Evolutionary conservation across 1,139 yeast genomes (phyloP), one percentile per base, ranked within the genome.

Genomic region (Suzukiozyma palmioleophila): DNA sequence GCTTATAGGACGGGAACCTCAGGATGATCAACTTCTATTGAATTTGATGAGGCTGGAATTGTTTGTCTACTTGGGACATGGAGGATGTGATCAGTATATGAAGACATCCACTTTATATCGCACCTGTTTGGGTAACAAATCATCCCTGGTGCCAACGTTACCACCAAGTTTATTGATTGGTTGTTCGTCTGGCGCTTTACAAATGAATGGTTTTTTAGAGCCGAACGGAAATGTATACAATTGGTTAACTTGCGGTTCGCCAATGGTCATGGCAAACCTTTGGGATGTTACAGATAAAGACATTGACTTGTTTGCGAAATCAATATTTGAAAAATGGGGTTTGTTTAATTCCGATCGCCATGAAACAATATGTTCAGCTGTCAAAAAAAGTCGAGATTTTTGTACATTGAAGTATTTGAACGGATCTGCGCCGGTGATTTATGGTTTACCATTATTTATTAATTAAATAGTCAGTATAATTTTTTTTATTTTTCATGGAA

Each of bases 261-360:
- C 95, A 0, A 74, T 85, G 80, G 73, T 88, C 1, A 64, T 92
- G 32, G 96, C 88, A 0, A 89, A 88, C 53, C 63, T 92, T 47
- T 92, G 98, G 98, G 97, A 89, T 60, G 97, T 92, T 4, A 92
- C 97, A 0, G 98, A 92, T 59, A 89, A 86, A 51, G 98, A 92
- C 57, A 87, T 89, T 40, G 97, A 92, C 59, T 73, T 71, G 50
- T 88, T 89, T 51, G 84, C 89, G 34, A 45, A 71, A 10, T 64
- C 75, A 1, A 59, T 84, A 30, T 73, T 88, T 49, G 73, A 73
- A 10, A 65, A 69, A 42, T 81, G 89, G 79, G 89, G 90, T 0
- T 60, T 83, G 22, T 54, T 70, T 42, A 18, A 25, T n/a, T 8
- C 16, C 16, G 18, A 46, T 16, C 44, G 40, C 12, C 26, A 37